Evolutionary conservation across 257 asterid species (phyloP).

Genomic region (Henckelia pumila): DNA sequence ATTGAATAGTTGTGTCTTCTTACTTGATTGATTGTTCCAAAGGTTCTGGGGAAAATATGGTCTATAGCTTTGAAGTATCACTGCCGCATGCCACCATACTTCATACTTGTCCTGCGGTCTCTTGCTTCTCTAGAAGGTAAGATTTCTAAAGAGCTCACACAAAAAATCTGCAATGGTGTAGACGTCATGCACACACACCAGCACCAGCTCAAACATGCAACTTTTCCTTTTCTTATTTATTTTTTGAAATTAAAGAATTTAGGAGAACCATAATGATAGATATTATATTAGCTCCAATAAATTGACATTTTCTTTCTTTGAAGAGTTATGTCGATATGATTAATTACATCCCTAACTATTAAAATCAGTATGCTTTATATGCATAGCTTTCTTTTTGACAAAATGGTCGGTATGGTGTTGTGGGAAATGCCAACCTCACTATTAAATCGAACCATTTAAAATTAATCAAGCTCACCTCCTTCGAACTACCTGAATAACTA

Average conservation of each 20-base stretch:
- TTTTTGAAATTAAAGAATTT: neutral
- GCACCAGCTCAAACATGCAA: neutral
- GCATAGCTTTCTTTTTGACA: neutral
- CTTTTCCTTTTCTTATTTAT: neutral
- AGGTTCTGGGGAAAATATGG: constrained; percentile 86
- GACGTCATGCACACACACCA: neutral
- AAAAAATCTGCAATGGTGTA: neutral
- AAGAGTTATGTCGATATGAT: constrained; percentile 2
- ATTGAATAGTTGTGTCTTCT: constrained; percentile 21
- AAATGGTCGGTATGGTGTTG: neutral
- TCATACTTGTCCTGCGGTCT: constrained; percentile 79
- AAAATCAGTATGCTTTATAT: neutral
- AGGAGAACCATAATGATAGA: neutral
- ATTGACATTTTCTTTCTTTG: neutral
- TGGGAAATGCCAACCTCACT: neutral
- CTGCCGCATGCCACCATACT: constrained; percentile 97
- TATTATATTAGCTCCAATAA: neutral
- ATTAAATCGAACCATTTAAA: neutral
- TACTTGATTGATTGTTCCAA: constrained; percentile 28
- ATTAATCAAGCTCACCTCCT: neutral
- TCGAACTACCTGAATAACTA: neutral
- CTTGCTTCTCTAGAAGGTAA: constrained; percentile 96
- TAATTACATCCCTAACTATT: neutral
- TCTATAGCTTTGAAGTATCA: constrained; percentile 91
- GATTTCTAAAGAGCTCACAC: constrained; percentile 1